Evolutionary conservation across 2,329 filamentous ascomycete species (phyloP).

Genomic region (Cladosporium sp.): DNA sequence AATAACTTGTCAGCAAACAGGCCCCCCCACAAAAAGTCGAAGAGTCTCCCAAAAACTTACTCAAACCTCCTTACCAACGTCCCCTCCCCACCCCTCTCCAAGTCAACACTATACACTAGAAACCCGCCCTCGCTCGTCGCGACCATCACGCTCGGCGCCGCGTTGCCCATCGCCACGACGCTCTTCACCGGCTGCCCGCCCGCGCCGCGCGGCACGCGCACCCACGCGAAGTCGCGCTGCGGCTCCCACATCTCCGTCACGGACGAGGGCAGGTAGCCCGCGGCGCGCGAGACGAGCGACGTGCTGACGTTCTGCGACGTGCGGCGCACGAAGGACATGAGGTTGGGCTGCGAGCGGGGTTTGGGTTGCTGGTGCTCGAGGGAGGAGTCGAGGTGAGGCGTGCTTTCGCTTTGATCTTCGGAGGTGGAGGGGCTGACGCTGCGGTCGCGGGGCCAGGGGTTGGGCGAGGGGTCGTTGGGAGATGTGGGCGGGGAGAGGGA

Average conservation of each 20-base stretch:
- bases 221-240: slow-evolving; percentile 88
- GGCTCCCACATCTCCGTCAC: slow-evolving; percentile 99
- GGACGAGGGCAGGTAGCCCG: slow-evolving; percentile 84
- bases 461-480: slow-evolving; percentile 21
- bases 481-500: slow-evolving; percentile 23
- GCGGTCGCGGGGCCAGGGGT: slow-evolving; percentile 30
- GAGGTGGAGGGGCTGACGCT: slow-evolving; percentile 35
- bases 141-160: slow-evolving; percentile 93
- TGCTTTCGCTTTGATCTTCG: slow-evolving; percentile 24
- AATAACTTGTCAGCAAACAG: slow-evolving; percentile 8
- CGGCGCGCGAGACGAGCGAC: slow-evolving; percentile 79
- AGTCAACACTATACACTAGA: slow-evolving; percentile 90
- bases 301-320: slow-evolving; percentile 92
- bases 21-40: not conserved
- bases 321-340: slow-evolving; percentile 85
- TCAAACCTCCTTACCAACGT: slow-evolving; percentile 87
- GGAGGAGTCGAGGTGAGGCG: slow-evolving; percentile 28
- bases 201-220: slow-evolving; percentile 71
- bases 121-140: slow-evolving; percentile 94
- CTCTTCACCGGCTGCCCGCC: slow-evolving; percentile 59
- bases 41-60: slow-evolving; percentile 52
- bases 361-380: slow-evolving; percentile 12
- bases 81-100: slow-evolving; percentile 91
- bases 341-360: slow-evolving; percentile 58
- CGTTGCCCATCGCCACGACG: slow-evolving; percentile 96